Evolutionary conservation across 441 rosid species (phyloP).

Genomic region (Flueggea neowawraea): DNA sequence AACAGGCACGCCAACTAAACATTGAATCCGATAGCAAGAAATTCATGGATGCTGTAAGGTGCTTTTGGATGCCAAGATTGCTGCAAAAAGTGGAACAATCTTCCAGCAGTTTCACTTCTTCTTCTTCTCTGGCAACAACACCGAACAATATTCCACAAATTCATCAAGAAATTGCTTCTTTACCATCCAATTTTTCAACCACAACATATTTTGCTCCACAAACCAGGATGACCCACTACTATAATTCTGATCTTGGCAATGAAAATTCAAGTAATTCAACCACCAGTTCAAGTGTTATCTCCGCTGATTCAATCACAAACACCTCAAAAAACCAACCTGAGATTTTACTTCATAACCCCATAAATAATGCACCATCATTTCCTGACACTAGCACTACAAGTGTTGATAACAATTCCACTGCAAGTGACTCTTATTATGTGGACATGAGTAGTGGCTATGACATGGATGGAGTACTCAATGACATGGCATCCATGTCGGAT

Average conservation of each 20-base stretch:
- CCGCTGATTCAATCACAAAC: constrained; percentile 20
- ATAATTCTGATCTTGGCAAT: background rate
- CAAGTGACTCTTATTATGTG: constrained; percentile 10
- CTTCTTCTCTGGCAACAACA: too few species aligned
- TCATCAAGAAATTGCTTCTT: constrained; percentile 4
- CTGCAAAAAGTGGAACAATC: constrained; percentile 37
- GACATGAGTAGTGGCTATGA: constrained; percentile 19
- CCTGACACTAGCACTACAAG: background rate
- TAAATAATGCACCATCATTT: constrained; percentile 2
- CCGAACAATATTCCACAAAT: background rate
- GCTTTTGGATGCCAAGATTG: constrained; percentile 54
- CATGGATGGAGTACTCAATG: constrained; percentile 29
- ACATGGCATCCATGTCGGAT: constrained; percentile 16
- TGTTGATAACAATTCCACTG: constrained; percentile 9
- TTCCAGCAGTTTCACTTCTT: constrained; percentile 4
- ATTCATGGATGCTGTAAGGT: constrained; percentile 43
- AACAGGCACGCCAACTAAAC: constrained; percentile 60
- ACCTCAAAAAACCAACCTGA: background rate
- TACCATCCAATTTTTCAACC: constrained; percentile 1
- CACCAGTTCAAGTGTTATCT: constrained; percentile 10
- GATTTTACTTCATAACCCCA: constrained; percentile 19
- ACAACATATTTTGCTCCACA: constrained; percentile 10
- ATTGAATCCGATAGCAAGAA: constrained; percentile 48
- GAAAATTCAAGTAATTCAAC: constrained; percentile 13
- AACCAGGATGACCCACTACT: background rate